Evolutionary conservation across 2,329 filamentous ascomycete species (phyloP), one percentile per base, ranked within the genome.

Genomic region (Arthroderma sp.): DNA sequence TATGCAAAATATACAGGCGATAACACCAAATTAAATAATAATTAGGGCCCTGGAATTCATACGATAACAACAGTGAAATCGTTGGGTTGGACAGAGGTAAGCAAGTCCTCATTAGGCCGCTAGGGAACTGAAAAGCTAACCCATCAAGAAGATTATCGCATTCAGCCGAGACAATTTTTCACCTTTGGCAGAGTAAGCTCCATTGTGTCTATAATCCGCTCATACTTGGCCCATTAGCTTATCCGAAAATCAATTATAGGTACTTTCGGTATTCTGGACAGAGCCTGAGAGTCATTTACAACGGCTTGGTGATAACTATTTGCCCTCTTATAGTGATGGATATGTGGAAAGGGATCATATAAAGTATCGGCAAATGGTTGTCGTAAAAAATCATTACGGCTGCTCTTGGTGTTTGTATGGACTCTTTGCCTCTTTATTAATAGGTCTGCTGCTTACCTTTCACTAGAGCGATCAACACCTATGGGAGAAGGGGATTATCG

Each of bases 381-480:
- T 72, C 1, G 58, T 70, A 11, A 67, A 62, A 49, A 55, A 61
- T 41, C 56, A 62, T 5, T 59, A 59, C 2, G 63, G 65, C 6
- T 68, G 64, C 55, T 66, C 63, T 21, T 70, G 64, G 63, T 73
- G 68, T 49, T 60, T 72, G 69, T 71, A 66, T 62, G 68, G 62
- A 33, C 33, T 21, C 23, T 2, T 33, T 3, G 1, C 21, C 28
- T 11, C 13, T 9, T 1, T 2, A 4, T 39, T 17, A 31, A 33
- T 7, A 4, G 2, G 23, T 19, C n/a, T 17, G n/a, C 47, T 33
- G 17, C 23, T 31, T 4, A 15, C 23, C 2, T 51, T 1, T 9
- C 9, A 3, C 25, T 23, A 76, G 74, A 11, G 66, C 70, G 0
- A 71, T 77, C 8, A 65, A 63, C 2, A 76, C 74, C 0, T 77